A percentile compares a stretch with the other conserved stretches of the same genome.
Evolutionary conservation across 2,329 filamentous ascomycete genomes (phyloP).

Genomic region (Aspergillus intermedius): DNA sequence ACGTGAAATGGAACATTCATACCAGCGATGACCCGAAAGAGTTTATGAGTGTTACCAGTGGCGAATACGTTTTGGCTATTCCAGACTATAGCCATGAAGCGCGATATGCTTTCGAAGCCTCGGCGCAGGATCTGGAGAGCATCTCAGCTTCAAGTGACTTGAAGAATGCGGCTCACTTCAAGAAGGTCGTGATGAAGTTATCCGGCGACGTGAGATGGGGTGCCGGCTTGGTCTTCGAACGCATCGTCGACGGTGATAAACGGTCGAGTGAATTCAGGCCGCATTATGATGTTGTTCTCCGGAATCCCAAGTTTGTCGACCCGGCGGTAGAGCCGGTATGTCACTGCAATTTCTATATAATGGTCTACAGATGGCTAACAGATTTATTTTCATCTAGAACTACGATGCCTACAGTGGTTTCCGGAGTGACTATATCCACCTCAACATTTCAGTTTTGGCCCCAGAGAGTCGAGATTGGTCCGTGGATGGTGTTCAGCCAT

Average conservation of each 20-base stretch:
- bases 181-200: conserved; percentile 98
- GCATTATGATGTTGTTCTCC: conserved; percentile 85
- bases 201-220: conserved; percentile 94
- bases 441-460: conserved; percentile 85
- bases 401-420: conserved; percentile 98
- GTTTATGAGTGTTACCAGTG: conserved; percentile 93
- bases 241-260: conserved; percentile 63
- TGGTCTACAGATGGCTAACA: conserved; percentile 15
- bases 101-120: conserved; percentile 51
- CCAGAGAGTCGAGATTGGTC: conserved; percentile 84
- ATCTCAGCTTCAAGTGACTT: conserved; percentile 56
- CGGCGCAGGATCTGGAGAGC: conserved; percentile 50
- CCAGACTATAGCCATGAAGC: conserved; percentile 90
- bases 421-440: conserved; percentile 90
- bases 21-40: conserved; percentile 79
- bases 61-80: conserved; percentile 88
- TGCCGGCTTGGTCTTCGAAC: conserved; percentile 85
- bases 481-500: conserved; percentile 64
- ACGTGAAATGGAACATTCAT: conserved; percentile 81
- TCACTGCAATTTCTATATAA: background rate
- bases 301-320: conserved; percentile 68
- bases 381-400: conserved; percentile 26
- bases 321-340: conserved; percentile 45
- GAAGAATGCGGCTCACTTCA: conserved; percentile 76
- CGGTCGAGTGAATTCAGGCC: conserved; percentile 84